Percentiles rank a stretch among this genome's conserved stretches.
phyloP scores from a whole-genome alignment of 164 flowering plant genomes.

The Platanus orientalis region DNA sequence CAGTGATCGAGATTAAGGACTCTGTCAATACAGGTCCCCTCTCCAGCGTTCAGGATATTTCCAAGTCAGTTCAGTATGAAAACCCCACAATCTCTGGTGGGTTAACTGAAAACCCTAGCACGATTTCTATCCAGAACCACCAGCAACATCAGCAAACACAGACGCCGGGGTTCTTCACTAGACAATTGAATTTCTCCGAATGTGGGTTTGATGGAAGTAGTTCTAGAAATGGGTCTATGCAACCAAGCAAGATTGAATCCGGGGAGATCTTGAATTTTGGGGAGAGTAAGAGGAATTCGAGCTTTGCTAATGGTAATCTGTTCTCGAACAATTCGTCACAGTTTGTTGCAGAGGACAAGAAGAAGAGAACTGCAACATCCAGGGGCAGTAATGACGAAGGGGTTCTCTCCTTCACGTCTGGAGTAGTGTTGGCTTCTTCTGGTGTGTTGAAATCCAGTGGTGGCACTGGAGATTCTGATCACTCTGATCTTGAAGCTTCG shows the following conservation, averaged over 20 bases:
- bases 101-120: slow-evolving; percentile 40
- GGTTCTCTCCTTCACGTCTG: slow-evolving; percentile 72
- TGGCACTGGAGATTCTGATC: slow-evolving; percentile 59
- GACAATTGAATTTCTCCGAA: slow-evolving; percentile 62
- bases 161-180: slow-evolving; percentile 30
- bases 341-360: slow-evolving; percentile 30
- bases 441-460: slow-evolving; percentile 35
- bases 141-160: slow-evolving; percentile 21
- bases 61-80: slow-evolving; percentile 35
- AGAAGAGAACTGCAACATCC: slow-evolving; percentile 41
- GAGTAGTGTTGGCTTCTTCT: slow-evolving; percentile 51
- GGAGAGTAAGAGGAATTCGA: slow-evolving; percentile 42
- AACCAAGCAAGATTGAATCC: slow-evolving; percentile 55
- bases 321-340: slow-evolving; percentile 31
- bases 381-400: slow-evolving; percentile 69
- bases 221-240: slow-evolving; percentile 20
- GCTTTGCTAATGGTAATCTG: slow-evolving; percentile 26
- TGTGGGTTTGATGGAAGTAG: slow-evolving; percentile 38
- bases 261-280: slow-evolving; percentile 81
- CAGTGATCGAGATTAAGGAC: slow-evolving; percentile 31
- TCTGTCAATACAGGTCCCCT: slow-evolving; percentile 5
- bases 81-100: slow-evolving; percentile 41
- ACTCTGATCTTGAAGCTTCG: slow-evolving; percentile 85
- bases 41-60: slow-evolving; percentile 10
- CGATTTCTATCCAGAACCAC: slow-evolving; percentile 11